These are phyloP conservation scores for Conringia planisiliqua DNA, from an alignment of 345 rosid species.

Conservation along the genomic window DNA sequence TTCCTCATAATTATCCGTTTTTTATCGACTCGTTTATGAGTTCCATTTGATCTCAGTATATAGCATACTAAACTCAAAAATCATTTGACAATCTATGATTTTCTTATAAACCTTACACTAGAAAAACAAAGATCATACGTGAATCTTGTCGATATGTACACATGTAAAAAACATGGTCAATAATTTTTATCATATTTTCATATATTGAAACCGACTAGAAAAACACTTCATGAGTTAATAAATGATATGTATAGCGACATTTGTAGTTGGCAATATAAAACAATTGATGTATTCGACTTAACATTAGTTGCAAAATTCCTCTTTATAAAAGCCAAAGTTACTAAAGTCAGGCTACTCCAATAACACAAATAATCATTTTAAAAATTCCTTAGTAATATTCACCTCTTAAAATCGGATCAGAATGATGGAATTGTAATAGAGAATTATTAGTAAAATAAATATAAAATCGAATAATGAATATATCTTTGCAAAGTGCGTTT, in stretches of 20 bases:
- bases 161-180: not conserved
- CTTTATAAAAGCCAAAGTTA: not conserved
- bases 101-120: not conserved
- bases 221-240: not conserved
- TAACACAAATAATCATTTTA: slow-evolving; percentile 16
- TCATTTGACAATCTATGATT: not conserved
- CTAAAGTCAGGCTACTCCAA: slow-evolving; percentile 17
- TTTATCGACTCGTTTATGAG: not conserved
- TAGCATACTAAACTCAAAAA: too few relatives aligned
- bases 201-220: not conserved
- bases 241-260: not conserved
- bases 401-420: slow-evolving; percentile 11
- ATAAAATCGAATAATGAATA: slow-evolving; percentile 29
- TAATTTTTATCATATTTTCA: not conserved
- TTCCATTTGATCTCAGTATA: too few relatives aligned
- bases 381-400: slow-evolving; percentile 16
- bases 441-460: slow-evolving; percentile 19
- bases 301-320: slow-evolving; percentile 3
- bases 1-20: not conserved
- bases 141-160: not conserved
- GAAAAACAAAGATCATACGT: not conserved
- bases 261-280: slow-evolving; percentile 19
- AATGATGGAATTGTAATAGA: slow-evolving; percentile 8
- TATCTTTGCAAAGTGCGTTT: slow-evolving; percentile 24
- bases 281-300: slow-evolving; percentile 12